These are phyloP conservation scores for Aspergillus diversus DNA, from an alignment of 495 filamentous ascomycete species.

Conservation along the genomic window DNA sequence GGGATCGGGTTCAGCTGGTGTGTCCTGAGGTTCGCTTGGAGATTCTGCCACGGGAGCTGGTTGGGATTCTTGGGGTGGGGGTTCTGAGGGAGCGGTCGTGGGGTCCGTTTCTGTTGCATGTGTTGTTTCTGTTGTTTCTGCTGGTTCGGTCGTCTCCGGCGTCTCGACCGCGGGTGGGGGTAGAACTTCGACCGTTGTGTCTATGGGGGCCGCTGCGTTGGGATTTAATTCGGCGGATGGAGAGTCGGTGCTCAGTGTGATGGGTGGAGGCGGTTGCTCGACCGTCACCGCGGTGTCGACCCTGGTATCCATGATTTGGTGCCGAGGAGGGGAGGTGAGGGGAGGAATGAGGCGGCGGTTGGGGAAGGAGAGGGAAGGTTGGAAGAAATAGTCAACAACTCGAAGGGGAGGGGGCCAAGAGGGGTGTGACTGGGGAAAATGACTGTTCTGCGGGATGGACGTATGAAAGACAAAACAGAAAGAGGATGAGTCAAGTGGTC, in stretches of 20 bases:
- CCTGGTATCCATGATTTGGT: constrained; percentile 33
- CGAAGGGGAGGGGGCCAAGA: neutral
- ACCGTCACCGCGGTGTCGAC: constrained; percentile 21
- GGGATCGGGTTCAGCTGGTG: constrained; percentile 6
- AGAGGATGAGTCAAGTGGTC: constrained; percentile 17
- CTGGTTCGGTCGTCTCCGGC: neutral
- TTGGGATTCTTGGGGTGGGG: constrained; percentile 11
- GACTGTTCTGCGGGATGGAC: neutral
- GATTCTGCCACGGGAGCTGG: neutral
- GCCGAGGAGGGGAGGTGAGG: constrained; percentile 13
- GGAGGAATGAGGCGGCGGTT: neutral
- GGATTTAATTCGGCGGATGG: constrained; percentile 11
- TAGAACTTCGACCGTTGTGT: constrained; percentile 12
- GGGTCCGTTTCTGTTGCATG: constrained; percentile 3
- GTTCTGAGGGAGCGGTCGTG: neutral
- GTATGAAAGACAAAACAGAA: constrained; percentile 1
- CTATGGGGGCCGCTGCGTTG: constrained; percentile 11
- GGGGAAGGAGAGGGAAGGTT: constrained; percentile 2
- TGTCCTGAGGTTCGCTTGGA: constrained; percentile 7
- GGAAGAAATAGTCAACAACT: constrained; percentile 9
- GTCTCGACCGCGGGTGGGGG: neutral
- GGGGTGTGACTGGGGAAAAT: neutral
- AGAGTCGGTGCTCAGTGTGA: constrained; percentile 20
- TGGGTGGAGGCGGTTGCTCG: constrained; percentile 20
- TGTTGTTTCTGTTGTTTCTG: neutral